Base-by-base conservation (phyloP, 202 grass and related monocot genomes). In the Carex arenaria region DNA sequence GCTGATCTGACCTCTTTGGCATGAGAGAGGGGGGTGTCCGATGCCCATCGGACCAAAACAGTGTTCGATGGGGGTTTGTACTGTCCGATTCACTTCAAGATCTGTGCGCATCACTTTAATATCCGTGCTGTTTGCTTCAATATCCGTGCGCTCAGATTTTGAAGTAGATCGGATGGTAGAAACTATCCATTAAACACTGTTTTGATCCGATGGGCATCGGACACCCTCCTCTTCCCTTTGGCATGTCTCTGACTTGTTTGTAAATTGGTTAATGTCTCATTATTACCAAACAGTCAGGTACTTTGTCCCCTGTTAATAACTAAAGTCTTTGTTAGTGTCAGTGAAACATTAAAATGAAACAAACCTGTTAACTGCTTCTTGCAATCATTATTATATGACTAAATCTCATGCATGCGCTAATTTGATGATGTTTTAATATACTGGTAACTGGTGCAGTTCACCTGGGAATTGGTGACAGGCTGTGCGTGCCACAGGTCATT, bases 261-360 rank as follows among this genome's bases (percentile, higher is more conserved):
- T 72, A 72, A 72, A 51, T 72, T 43, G 19, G 43, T 52, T 72
- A 72, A 28, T 72, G 69, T 72, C n/a, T 23, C 69, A 23, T 9
- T 13, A 28, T 26, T 51, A 52, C 4, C 69, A 52, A 72, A 43
- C 69, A 51, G 40, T 72, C 42, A 28, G 69, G 20, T 13, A 52
- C 11, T 14, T 3, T 72, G 69, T 72, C 45, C 20, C 12, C 45
- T 53, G 20, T 73, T 56, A 76, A 67, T 67, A 34, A 17, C 43
- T 72, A 7, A 55, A 55, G 2, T 72, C 1, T 31, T 1, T 2
- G 22, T 45, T 4, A 19, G 11, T 55, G 49, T 75, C 47, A 9
- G 22, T 75, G 13, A 75, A 54, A 17, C 49, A 55, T 55, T 75
- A 18, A 31, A 75, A 75, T 55, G 22, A 75, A 75, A 30, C 71